Conservation (phyloP, 805 yeast genomes). For the Teunomyces panamensis region DNA sequence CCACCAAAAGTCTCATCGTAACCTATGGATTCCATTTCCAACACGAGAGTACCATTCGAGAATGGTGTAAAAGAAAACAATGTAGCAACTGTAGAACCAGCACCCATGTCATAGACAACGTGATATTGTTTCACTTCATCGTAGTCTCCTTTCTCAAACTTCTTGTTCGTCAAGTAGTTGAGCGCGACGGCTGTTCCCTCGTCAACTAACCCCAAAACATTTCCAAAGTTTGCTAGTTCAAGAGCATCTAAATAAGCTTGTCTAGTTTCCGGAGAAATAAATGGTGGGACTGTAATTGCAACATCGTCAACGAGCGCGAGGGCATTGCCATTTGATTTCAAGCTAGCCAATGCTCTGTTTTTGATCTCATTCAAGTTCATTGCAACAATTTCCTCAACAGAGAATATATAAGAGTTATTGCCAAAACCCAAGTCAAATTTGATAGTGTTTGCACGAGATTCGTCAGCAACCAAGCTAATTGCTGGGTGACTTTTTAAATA, state of each 20-base stretch:
- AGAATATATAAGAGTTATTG: slow-evolving; percentile 29
- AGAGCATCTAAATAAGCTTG: slow-evolving; percentile 70
- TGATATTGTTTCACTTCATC: slow-evolving; percentile 49
- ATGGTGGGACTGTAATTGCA: slow-evolving; percentile 77
- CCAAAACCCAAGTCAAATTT: slow-evolving; percentile 49
- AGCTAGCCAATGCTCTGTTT: slow-evolving; percentile 58
- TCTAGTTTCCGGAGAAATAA: slow-evolving; percentile 62
- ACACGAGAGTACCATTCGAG: slow-evolving; percentile 38
- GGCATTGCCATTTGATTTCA: slow-evolving; percentile 42
- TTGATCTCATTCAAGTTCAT: slow-evolving; percentile 74
- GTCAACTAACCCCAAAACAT: slow-evolving; percentile 67
- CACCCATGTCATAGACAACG: slow-evolving; percentile 86
- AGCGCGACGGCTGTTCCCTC: slow-evolving; percentile 93
- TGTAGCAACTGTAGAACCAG: slow-evolving; percentile 87
- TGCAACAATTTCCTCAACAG: slow-evolving; percentile 77
- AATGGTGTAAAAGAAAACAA: slow-evolving; percentile 60
- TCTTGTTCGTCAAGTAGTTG: slow-evolving; percentile 64
- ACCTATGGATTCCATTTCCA: slow-evolving; percentile 73
- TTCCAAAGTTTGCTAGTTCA: slow-evolving; percentile 58
- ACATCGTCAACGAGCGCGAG: slow-evolving; percentile 55
- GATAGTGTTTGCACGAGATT: slow-evolving; percentile 46
- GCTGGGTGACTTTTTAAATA: slow-evolving; percentile 63
- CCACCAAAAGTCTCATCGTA: slow-evolving; percentile 74
- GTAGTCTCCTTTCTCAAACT: slow-evolving; percentile 32
- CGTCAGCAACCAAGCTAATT: slow-evolving; percentile 39